Evolutionary conservation across 2,329 filamentous ascomycete genomes (phyloP), one percentile per base, ranked within the genome.

Genomic region (Aspergillus ochraceus): DNA sequence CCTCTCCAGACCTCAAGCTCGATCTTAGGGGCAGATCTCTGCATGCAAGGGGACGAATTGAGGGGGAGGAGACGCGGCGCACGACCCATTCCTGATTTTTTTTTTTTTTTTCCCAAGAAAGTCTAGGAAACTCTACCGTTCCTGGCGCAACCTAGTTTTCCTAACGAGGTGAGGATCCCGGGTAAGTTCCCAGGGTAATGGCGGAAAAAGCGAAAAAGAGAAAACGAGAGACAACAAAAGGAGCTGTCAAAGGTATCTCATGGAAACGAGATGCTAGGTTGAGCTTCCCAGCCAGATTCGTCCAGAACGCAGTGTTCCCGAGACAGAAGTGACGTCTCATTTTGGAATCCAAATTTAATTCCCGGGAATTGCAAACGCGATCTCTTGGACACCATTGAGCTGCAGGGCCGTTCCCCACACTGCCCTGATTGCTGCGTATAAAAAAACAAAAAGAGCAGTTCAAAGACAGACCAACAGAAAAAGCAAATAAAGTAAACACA

Each of bases 211-310:
- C 19, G 26, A 17, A 24, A 22, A 47, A 22, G 45, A 47, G 6
- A 46, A 11, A 24, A 19, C 24, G 4, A 5, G 24, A 24, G 24
- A 24, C 24, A 8, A 5, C 36, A n/a, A 9, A 47, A 9, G 45
- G 19, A 29, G 45, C 19, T 47, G 45, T 9, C 19, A 22, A 47
- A 24, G 19, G 5, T 8, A 47, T 29, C 19, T 12, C 12, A 24
- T 26, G 10, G 36, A 14, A 5, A 1, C 17, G 9, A 49, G 57
- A 45, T 60, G 17, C 36, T 42, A 58, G 55, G 54, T 56, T 58
- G 61, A 61, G 56, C 55, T 63, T 63, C 52, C 20, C 29, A 53
- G n/a, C 11, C 47, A 8, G 22, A 52, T 50, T 42, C 32, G 30
- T 19, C 52, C 52, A 26, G 52, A 42, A 45, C 26, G 32, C 52